Conservation (phyloP, 441 rosid genomes). For the Euphorbia schlechtendalii region DNA sequence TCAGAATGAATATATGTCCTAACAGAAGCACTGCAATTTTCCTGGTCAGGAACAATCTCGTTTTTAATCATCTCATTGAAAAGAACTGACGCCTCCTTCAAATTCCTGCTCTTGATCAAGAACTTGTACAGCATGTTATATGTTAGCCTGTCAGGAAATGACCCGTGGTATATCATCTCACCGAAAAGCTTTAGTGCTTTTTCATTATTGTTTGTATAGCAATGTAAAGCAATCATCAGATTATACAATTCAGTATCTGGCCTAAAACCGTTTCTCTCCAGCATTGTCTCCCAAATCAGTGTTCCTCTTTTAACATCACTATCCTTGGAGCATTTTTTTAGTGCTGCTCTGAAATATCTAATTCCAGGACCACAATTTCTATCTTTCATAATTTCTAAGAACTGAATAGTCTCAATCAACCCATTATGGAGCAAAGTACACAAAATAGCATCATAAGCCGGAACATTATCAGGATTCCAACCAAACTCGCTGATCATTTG, state of each 20-base stretch:
- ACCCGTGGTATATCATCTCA: constrained; percentile 46
- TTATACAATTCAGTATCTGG: constrained; percentile 47
- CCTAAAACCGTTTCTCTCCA: constrained; percentile 27
- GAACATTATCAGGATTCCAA: constrained; percentile 48
- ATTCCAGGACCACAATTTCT: constrained; percentile 40
- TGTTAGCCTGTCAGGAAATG: constrained; percentile 39
- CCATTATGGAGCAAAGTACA: constrained; percentile 40
- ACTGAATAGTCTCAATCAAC: constrained; percentile 32
- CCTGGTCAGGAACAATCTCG: constrained; percentile 31
- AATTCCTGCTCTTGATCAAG: constrained; percentile 34
- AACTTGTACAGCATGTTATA: constrained; percentile 42
- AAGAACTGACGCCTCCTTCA: constrained; percentile 32
- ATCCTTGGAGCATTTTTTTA: constrained; percentile 29
- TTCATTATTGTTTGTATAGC: constrained; percentile 25
- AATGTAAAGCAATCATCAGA: constrained; percentile 40
- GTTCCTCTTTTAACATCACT: constrained; percentile 32
- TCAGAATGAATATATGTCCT: constrained; percentile 29
- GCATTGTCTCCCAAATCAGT: constrained; percentile 43
- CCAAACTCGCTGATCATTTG: constrained; percentile 49
- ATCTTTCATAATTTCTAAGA: constrained; percentile 26
- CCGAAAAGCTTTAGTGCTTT: constrained; percentile 37
- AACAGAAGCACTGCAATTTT: constrained; percentile 35
- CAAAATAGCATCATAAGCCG: constrained; percentile 47
- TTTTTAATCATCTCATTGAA: constrained; percentile 53
- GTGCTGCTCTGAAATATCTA: constrained; percentile 33